Base-by-base conservation (phyloP, 106 monocot species). In the Agapanthus africanus region DNA sequence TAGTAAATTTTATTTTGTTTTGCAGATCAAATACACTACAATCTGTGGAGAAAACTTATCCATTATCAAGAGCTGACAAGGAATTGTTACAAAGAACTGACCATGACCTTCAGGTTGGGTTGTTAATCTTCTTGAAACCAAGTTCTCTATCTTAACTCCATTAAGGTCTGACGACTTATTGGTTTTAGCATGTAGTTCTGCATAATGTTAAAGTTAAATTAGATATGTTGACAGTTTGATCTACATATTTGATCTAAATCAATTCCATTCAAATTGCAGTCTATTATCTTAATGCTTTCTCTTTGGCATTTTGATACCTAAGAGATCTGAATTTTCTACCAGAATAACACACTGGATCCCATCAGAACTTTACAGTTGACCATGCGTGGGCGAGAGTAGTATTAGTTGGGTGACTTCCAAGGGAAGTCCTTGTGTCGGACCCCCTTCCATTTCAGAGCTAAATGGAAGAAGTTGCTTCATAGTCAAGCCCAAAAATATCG, bases 101-200 rank as follows among this genome's bases (percentile, higher is more conserved):
- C 32, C 79, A 70, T 83, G 87, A 87, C 80, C 87, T 87, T 60
- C 87, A 87, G 87, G 87, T 87, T n/a, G n/a, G n/a, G n/a, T 52
- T 52, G 6, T 52, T 6, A 52, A 7, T 52, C 21, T 52, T 25
- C 21, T 52, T 52, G 23, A 1, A 52, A 25, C 52, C 25, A 52
- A 25, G 25, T 25, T 52, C 23, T 23, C 25, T 26, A 7, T 18
- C 44, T 14, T 44, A 14, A 44, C 10, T 44, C 16, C 13, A 44
- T 6, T 44, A 14, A 44, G 4, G 13, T 9, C 13, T 9, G 10
- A 44, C 16, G 44, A 44, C 44, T 39, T 6, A 44, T 44, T 44
- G 44, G 13, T 44, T 44, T 1, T 44, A 44, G 44, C 44, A 44
- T 14, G 44, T n/a, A n/a, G 16, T 44, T 44, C 44, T 14, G 10